Conservation (phyloP, 2,329 filamentous ascomycete genomes). For the Aspergillus puulaauensis region DNA sequence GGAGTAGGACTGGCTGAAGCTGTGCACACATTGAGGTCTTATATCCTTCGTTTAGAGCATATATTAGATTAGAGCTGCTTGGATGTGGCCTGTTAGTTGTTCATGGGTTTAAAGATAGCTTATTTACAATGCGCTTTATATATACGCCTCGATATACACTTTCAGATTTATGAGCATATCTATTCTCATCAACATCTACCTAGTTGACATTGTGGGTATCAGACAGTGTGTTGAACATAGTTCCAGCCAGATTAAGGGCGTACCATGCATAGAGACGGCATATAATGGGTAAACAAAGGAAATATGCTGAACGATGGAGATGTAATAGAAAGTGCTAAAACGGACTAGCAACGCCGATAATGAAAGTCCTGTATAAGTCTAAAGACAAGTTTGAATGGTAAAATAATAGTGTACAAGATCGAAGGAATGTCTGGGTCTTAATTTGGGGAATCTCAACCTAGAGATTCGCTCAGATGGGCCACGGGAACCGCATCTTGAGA, state of each 20-base stretch:
- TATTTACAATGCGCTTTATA: too few relatives aligned
- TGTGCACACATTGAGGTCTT: too few relatives aligned
- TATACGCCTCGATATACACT: too few relatives aligned
- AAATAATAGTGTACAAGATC: neutral
- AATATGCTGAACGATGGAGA: neutral
- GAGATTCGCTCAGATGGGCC: constrained; percentile 29
- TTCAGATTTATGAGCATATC: too few relatives aligned
- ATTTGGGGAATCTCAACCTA: constrained; percentile 21
- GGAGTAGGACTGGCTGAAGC: too few relatives aligned
- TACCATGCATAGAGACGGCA: neutral
- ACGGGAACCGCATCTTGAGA: constrained; percentile 11
- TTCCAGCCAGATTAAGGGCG: neutral
- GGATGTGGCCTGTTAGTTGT: too few relatives aligned
- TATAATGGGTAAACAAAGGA: neutral
- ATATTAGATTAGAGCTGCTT: too few relatives aligned
- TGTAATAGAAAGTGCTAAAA: neutral
- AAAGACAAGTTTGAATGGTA: neutral
- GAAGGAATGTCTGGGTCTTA: neutral
- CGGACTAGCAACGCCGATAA: too few relatives aligned
- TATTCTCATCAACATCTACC: neutral
- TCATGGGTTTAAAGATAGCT: too few relatives aligned
- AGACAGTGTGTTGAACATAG: neutral
- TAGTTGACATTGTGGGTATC: neutral
- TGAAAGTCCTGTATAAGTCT: neutral
- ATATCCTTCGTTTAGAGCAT: too few relatives aligned